Base-by-base conservation (phyloP, 2,329 filamentous ascomycete genomes). In the Aureobasidium sp. region DNA sequence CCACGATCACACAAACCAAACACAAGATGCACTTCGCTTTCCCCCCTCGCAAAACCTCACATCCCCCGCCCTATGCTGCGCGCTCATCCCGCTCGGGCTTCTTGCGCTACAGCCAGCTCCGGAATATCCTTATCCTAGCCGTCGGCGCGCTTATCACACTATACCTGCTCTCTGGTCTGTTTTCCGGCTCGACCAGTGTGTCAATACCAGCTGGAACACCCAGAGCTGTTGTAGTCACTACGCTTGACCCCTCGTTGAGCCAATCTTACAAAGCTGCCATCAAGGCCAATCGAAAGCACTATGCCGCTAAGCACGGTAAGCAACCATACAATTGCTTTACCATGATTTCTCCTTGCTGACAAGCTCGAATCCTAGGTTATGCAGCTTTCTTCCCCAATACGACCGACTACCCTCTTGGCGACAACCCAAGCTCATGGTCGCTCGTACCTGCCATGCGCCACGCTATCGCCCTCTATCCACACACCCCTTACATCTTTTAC, bases 401-500 rank as follows among this genome's bases (percentile, higher is more conserved):
- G n/a, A 82, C 81, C 69, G 86, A 92, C 70, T 97, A 97, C 77
- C 80, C 89, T 63, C 81, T 91, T 36, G 74, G 54, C 21, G 86
- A 66, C 63, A 55, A 57, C 79, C 88, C 67, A 57, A n/a, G 73
- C 59, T 85, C 85, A 50, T 95, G 90, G 89, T 81, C 89, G 45
- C 86, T 89, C 68, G 83, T 97, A 59, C 90, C 93, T 64, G 90
- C 93, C 8, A 80, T 95, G 71, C 88, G 94, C 64, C 93, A 99
- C 74, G 93, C 93, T 52, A 85, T 97, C 76, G 86, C 90, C 7
- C 81, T 86, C 49, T 87, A 87, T 71, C 90, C 92, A 5, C 83
- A 91, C 67, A 86, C 84, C 64, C 86, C 83, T 53, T 96, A 87
- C 73, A 83, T 97, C 72, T 97, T 93, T 87, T 91, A 88, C 71